A percentile compares a stretch with the other conserved stretches of the same genome.
These are phyloP conservation scores for Psophocarpus tetragonolobus DNA, from an alignment of 306 rosid species.

Conservation along the genomic window DNA sequence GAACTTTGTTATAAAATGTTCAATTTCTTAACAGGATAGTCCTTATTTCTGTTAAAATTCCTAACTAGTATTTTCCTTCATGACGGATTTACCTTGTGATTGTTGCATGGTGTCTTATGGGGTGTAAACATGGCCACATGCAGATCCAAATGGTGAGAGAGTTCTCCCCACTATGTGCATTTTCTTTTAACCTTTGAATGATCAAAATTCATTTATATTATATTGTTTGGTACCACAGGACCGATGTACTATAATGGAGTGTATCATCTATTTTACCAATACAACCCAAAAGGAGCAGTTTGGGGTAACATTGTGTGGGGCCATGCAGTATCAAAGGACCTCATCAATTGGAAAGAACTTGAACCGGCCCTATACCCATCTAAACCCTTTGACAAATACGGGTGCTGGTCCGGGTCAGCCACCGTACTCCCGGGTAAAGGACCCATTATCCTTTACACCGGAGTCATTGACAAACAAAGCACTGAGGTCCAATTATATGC, in stretches of 20 bases:
- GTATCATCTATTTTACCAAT: conserved; percentile 85
- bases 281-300: conserved; percentile 81
- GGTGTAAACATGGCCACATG: not conserved
- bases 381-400: conserved; percentile 69
- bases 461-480: conserved; percentile 44
- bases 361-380: conserved; percentile 65
- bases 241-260: conserved; percentile 79
- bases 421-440: conserved; percentile 66
- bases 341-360: conserved; percentile 73
- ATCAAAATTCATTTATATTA: too few species aligned
- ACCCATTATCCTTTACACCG: conserved; percentile 76
- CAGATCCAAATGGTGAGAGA: conserved; percentile 85
- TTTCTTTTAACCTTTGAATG: not conserved
- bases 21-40: too few species aligned
- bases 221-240: conserved; percentile 53
- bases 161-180: not conserved
- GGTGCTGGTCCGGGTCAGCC: conserved; percentile 93
- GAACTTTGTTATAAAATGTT: not conserved
- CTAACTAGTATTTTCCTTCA: not conserved
- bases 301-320: conserved; percentile 99
- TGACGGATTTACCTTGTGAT: not conserved
- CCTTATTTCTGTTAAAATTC: not conserved
- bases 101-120: conserved; percentile 15
- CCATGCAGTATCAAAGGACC: conserved; percentile 75
- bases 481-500: conserved; percentile 77